Base-by-base conservation (phyloP, 192 early-diverging fungal species). In the Rhizophagus clarus region DNA sequence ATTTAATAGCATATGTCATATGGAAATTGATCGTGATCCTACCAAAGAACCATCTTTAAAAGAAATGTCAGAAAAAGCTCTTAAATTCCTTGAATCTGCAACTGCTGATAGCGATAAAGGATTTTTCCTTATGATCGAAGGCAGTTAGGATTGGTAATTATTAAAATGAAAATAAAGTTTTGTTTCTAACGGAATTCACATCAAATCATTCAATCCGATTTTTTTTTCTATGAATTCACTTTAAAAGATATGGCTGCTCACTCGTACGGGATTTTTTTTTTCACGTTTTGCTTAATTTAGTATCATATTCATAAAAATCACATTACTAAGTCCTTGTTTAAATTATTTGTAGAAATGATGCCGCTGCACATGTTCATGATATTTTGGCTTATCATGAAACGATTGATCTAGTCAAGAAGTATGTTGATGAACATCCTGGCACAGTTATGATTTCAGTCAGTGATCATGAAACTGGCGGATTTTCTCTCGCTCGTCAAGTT, bases 391-490 rank as follows among this genome's bases (percentile, higher is more conserved):
- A 97, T 85, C 91, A 98, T 83, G 84, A 94, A 20, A 90, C 94
- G 0, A 81, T 98, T 15, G 76, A 81, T 2, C 84, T 89, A 26
- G 94, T 95, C 47, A 93, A 90, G 72, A 80, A 89, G n/a, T 99
- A 88, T 84, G 92, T 98, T 29, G 88, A 94, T 56, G 76, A 83
- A 15, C 88, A 98, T n/a, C n/a, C n/a, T n/a, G n/a, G n/a, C n/a
- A n/a, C n/a, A n/a, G n/a, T n/a, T n/a, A n/a, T n/a, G n/a, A 94
- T 99, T 47, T 97, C 95, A 61, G 91, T 85, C 28, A 91, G 90
- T 29, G 98, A 99, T 85, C 98, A 99, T 84, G 98, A 99, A 86
- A 99, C 98, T 0, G 98, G 98, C 56, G 98, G 98, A 4, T 88
- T 99, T 24, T 90, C 95, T 0, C 86, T 96, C 29, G 96, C 88